Percentiles rank a stretch among this genome's conserved stretches.
phyloP scores from a whole-genome alignment of 495 filamentous ascomycete genomes.

The Daldinia grandis region DNA sequence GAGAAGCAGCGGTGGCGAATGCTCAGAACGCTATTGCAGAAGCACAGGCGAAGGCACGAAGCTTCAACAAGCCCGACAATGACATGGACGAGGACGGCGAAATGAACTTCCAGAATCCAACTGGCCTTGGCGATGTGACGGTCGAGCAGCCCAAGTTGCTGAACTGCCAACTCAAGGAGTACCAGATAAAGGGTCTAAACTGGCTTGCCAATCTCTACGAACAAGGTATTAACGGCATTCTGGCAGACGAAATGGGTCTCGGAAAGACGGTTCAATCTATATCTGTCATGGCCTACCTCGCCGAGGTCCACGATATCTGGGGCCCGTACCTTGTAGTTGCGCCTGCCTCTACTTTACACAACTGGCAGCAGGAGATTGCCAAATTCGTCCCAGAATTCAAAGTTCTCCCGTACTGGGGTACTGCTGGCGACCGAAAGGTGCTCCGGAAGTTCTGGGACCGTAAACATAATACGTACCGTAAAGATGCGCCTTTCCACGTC shows the following conservation, averaged over 20 bases:
- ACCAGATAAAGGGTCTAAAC: conserved; percentile 97
- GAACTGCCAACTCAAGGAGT: conserved; percentile 93
- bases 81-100: conserved; percentile 84
- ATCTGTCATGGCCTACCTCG: conserved; percentile 98
- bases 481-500: conserved; percentile 93
- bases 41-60: conserved; percentile 89
- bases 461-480: conserved; percentile 93
- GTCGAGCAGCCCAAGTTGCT: conserved; percentile 95
- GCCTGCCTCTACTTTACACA: conserved; percentile 95
- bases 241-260: conserved; percentile 99
- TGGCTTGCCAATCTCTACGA: conserved; percentile 99
- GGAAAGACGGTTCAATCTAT: conserved; percentile 99
- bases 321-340: conserved; percentile 97
- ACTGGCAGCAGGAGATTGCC: conserved; percentile 98
- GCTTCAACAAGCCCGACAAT: conserved; percentile 79
- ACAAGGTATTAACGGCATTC: conserved; percentile 98
- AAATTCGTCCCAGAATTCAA: conserved; percentile 94
- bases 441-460: conserved; percentile 99
- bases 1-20: conserved; percentile 88
- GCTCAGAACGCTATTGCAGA: conserved; percentile 96
- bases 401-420: conserved; percentile 96
- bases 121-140: conserved; percentile 90
- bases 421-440: conserved; percentile 91
- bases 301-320: conserved; percentile 97
- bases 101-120: conserved; percentile 99